Conservation (phyloP, 176 grass and related monocot species). For the Themeda triandra region DNA sequence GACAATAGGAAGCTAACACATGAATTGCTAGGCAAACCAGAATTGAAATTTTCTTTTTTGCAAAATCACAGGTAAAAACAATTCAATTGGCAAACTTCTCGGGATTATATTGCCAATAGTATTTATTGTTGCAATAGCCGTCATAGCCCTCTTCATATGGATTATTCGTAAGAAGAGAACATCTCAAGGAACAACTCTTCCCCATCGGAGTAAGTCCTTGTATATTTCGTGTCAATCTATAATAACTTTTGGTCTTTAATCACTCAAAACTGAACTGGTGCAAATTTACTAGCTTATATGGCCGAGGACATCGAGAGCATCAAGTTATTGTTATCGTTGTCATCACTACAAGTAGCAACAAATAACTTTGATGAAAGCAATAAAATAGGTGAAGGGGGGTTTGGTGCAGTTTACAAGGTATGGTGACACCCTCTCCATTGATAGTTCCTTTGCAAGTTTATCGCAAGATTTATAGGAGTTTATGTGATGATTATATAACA, state of each 20-base stretch:
- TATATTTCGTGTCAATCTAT: not conserved
- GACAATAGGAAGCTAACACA: not conserved
- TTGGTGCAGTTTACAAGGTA: slow-evolving; percentile 43
- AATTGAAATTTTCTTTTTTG: not conserved
- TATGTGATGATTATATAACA: not conserved
- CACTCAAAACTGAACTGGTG: not conserved
- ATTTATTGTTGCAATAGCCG: not conserved
- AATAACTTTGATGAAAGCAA: slow-evolving; percentile 25
- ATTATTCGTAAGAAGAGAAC: not conserved
- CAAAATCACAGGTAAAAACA: not conserved
- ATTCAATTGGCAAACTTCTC: not conserved
- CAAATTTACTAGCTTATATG: not conserved
- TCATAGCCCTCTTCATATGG: not conserved
- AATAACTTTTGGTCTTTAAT: not conserved
- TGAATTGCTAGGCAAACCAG: not conserved
- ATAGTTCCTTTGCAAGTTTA: not conserved
- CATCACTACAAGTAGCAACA: slow-evolving; percentile 30
- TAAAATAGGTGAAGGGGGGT: slow-evolving; percentile 36
- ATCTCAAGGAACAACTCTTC: not conserved
- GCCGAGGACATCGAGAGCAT: slow-evolving; percentile 25
- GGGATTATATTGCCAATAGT: slow-evolving; percentile 23
- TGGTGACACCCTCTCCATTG: not conserved
- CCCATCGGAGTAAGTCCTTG: not conserved
- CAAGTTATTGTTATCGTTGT: slow-evolving; percentile 13
- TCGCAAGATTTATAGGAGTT: not conserved